Evolutionary conservation across 306 rosid species (phyloP), one percentile per base, ranked within the genome.

Genomic region (Rosa persica): DNA sequence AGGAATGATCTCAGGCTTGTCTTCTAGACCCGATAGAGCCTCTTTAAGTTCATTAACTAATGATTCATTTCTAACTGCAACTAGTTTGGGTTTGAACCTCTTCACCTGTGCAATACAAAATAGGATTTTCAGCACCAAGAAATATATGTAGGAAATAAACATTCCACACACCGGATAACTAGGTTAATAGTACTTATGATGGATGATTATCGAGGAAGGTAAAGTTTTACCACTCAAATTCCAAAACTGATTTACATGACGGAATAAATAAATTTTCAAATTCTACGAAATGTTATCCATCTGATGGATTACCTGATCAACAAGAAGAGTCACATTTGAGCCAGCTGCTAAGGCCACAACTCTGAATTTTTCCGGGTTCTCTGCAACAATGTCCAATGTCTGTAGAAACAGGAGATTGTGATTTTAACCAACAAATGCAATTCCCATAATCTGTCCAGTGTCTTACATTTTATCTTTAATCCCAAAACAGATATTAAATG

Each of bases 371-470:
- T 95, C 97, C 1, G 96, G 99, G 80, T 95, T 91, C 89, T 95
- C 99, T 17, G 94, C 98, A 76, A 95, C 98, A n/a, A 95, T 95
- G 81, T 95, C 99, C 79, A 95, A 83, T 40, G 99, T 95, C 99
- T 95, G 88, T 20, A 83, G 81, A 83, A 87, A 72, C 75, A 81
- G 27, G 78, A 87, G 42, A 30, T 23, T 67, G 22, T 47, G 6
- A 78, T 19, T 48, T 57, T 73, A 25, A 81, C 75, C 62, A 62
- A 73, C 79, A 19, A 66, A 78, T 40, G 67, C 64, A 76, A 61
- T 76, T 72, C 76, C 73, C 74, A 57, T 20, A 30, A 67, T 36
- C 76, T 58, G 13, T 30, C 70, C 19, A 47, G 12, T 47, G 42
- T 27, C 67, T 60, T 34, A 9, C 15, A 43, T 9, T n/a, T 10